These are phyloP conservation scores for Microdochium nivale DNA, from an alignment of 2,329 filamentous ascomycete species.

Conservation along the genomic window DNA sequence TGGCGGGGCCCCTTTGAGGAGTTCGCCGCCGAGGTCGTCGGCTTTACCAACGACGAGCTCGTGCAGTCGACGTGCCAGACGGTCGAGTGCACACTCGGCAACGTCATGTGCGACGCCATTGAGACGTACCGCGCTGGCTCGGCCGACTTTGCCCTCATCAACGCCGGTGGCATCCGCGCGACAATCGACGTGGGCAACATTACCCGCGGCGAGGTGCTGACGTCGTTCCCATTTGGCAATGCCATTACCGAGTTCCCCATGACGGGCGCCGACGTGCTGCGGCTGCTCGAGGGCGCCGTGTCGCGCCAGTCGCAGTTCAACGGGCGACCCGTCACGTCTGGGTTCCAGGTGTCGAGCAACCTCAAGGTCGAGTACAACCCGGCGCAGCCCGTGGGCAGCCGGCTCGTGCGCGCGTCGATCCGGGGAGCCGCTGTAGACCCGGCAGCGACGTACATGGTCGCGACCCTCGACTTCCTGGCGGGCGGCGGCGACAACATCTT, in stretches of 20 bases:
- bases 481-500: constrained; percentile 29
- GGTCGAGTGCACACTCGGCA: constrained; percentile 24
- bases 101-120: constrained; percentile 18
- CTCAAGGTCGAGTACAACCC: constrained; percentile 32
- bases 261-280: constrained; percentile 28
- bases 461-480: constrained; percentile 34
- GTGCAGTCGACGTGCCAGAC: constrained; percentile 29
- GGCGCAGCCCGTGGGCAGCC: constrained; percentile 21
- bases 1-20: constrained; percentile 33
- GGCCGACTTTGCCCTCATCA: constrained; percentile 31
- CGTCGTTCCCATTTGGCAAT: constrained; percentile 35
- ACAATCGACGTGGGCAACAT: constrained; percentile 32
- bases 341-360: constrained; percentile 29
- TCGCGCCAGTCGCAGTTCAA: constrained; percentile 26
- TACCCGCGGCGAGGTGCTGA: constrained; percentile 33
- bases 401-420: constrained; percentile 27
- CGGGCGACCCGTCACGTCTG: constrained; percentile 26
- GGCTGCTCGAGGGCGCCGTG: constrained; percentile 30
- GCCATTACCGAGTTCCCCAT: constrained; percentile 30
- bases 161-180: constrained; percentile 33
- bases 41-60: constrained; percentile 25
- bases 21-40: constrained; percentile 31
- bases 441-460: constrained; percentile 28
- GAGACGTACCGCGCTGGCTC: constrained; percentile 16
- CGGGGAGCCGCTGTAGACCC: constrained; percentile 21